Evolutionary conservation across 306 rosid species (phyloP).

Genomic region (Prunus padus): DNA sequence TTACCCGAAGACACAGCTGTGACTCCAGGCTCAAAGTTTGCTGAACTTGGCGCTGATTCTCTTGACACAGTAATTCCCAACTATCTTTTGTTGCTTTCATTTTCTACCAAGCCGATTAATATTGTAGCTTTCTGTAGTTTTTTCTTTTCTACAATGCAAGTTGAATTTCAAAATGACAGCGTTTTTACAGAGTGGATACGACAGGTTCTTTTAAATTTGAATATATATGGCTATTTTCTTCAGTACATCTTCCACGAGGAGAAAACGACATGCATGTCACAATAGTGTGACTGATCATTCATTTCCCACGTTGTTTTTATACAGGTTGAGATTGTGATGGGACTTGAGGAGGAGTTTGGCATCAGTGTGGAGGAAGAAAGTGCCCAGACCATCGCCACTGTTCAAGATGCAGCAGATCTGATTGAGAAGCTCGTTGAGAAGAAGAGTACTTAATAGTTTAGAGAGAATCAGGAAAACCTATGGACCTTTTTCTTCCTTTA

Average conservation of each 20-base stretch:
- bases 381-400: conserved; percentile 87
- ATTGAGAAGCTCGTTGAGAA: conserved; percentile 62
- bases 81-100: neutral
- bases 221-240: neutral
- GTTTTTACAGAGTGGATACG: neutral
- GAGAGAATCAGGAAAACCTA: neutral
- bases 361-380: conserved; percentile 80
- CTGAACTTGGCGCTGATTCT: conserved; percentile 92
- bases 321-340: conserved; percentile 98
- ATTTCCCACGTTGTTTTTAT: neutral
- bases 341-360: conserved; percentile 86
- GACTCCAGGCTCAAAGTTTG: conserved; percentile 68
- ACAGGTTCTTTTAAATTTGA: too few species aligned
- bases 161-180: neutral
- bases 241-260: too few species aligned
- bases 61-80: conserved; percentile 75
- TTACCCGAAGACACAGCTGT: conserved; percentile 45
- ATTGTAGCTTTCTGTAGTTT: neutral
- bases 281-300: too few species aligned
- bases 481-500: conserved; percentile 10
- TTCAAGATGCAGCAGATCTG: conserved; percentile 90
- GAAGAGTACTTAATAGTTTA: conserved; percentile 37
- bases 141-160: neutral
- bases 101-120: neutral
- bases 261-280: too few species aligned